Evolutionary conservation across 2,329 filamentous ascomycete genomes (phyloP), one percentile per base, ranked within the genome.

Genomic region (Sarocladium oryzae): DNA sequence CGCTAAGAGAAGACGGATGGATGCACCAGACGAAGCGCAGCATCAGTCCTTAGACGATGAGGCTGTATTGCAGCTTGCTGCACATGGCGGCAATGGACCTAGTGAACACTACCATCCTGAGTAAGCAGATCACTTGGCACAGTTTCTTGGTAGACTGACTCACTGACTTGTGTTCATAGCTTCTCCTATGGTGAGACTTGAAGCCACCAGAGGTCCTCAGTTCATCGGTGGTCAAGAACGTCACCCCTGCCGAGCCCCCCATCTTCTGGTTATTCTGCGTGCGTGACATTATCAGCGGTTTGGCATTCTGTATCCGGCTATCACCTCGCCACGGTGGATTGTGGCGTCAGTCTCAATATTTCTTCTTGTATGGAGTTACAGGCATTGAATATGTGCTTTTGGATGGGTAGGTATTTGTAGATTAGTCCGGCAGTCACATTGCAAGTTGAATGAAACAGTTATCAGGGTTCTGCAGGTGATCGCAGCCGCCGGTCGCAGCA

Each of bases 31-130:
- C 15, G 48, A 61, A n/a, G 56, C 60, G 10, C 64, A 68, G 13
- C 65, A 68, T 15, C 59, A 63, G 8, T 56, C 63, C 1, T 58
- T 75, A 13, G 72, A 76, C 24, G 75, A 78, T 52, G 73, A 76
- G 52, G 73, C 73, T 4, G 70, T 78, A 11, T 55, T 78, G 54
- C 74, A 71, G 7, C 59, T 78, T 37, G 70, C 73, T 16, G 71
- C 67, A 3, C 71, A 51, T n/a, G 36, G 26, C 57, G 65, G 66
- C 26, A 56, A 64, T 2, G 61, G 63, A 2, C 54, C 62, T 3
- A 59, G 67, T 3, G 69, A 74, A 24, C 60, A 64, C 7, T 77
- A 73, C 55, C 58, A 62, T 30, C 56, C 69, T 26, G 70, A 75
- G 74, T 77, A 62, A 65, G 74, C 57, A 58, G 4, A 23, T 2